Base-by-base conservation (phyloP, 2,329 filamentous ascomycete species). In the Hypoxylon rubiginosum region DNA sequence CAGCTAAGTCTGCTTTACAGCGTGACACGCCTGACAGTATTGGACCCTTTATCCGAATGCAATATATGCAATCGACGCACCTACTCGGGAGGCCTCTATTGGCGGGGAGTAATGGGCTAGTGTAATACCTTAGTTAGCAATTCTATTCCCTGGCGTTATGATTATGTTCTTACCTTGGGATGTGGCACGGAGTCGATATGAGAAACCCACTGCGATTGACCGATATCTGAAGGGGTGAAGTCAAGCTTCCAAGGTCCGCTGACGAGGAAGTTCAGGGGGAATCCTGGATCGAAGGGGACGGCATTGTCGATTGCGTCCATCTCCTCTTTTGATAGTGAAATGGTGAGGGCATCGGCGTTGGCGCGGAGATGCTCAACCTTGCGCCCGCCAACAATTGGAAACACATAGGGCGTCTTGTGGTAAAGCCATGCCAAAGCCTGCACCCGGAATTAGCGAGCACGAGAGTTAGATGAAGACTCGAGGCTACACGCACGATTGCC, bases 351-450 rank as follows among this genome's bases (percentile, higher is more conserved):
- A 9, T 43, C 39, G 6, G 19, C 39, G n/a, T 43, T 43, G 39
- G 39, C 19, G n/a, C 39, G 39, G 6, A 90, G 74, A 73, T 90
- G 86, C 70, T 86, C 82, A 32, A 88, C 74, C 69, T 86, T 89
- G 4, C 86, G 79, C 0, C 84, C 85, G 1, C 87, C 87, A 2
- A 88, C 79, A 43, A 90, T 82, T 0, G 88, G 87, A 70, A 88
- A 87, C 2, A 88, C 82, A 71, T 87, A 82, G 1, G 85, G 82
- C 1, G 83, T 78, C 74, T 88, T 88, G n/a, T 82, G 79, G 78
- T 85, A 81, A 4, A 88, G 82, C 66, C 88, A 89, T 1, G 86
- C 86, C n/a, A 89, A 43, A 19, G 39, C 39, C 39, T 43, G 75
- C 5, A 1, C 15, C 87, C 86, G 17, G 87, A 74, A 7, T 80